These are phyloP conservation scores for Aureobasidium melanogenum DNA, from an alignment of 2,329 filamentous ascomycete genomes.

Conservation along the genomic window DNA sequence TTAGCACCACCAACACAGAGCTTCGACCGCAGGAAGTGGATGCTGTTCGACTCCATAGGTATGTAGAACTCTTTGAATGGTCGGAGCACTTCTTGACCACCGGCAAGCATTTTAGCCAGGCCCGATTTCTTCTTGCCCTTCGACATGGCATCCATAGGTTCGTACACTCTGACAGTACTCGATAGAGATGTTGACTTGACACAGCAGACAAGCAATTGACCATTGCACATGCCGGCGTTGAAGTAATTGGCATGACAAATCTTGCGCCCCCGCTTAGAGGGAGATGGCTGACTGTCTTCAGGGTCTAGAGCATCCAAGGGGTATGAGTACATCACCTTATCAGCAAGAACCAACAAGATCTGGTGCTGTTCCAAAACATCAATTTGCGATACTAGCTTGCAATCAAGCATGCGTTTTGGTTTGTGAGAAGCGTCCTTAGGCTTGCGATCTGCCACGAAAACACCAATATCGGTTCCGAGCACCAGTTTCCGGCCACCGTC, in stretches of 20 bases:
- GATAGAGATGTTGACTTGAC: conserved; percentile 91
- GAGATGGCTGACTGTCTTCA: conserved; percentile 62
- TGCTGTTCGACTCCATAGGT: conserved; percentile 92
- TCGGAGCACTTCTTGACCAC: conserved; percentile 87
- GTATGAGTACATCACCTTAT: conserved; percentile 88
- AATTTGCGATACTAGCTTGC: conserved; percentile 81
- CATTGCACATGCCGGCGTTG: conserved; percentile 90
- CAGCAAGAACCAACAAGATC: conserved; percentile 80
- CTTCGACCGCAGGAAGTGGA: conserved; percentile 95
- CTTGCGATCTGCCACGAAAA: conserved; percentile 86
- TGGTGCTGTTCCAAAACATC: conserved; percentile 95
- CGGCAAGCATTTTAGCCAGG: conserved; percentile 89
- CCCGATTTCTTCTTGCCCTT: conserved; percentile 86
- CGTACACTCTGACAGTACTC: conserved; percentile 97
- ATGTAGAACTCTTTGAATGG: conserved; percentile 99
- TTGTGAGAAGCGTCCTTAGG: conserved; percentile 65
- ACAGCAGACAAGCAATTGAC: conserved; percentile 88
- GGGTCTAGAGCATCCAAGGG: conserved; percentile 77
- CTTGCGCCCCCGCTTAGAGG: conserved; percentile 83
- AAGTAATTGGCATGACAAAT: conserved; percentile 99
- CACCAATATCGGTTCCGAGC: conserved; percentile 87
- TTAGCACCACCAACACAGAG: conserved; percentile 91
- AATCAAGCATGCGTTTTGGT: conserved; percentile 78
- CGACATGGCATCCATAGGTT: conserved; percentile 88
- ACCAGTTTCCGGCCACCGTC: conserved; percentile 93